Base-by-base conservation (phyloP, 1,284 basidiomycete species). In the Hymenochaete sp. region DNA sequence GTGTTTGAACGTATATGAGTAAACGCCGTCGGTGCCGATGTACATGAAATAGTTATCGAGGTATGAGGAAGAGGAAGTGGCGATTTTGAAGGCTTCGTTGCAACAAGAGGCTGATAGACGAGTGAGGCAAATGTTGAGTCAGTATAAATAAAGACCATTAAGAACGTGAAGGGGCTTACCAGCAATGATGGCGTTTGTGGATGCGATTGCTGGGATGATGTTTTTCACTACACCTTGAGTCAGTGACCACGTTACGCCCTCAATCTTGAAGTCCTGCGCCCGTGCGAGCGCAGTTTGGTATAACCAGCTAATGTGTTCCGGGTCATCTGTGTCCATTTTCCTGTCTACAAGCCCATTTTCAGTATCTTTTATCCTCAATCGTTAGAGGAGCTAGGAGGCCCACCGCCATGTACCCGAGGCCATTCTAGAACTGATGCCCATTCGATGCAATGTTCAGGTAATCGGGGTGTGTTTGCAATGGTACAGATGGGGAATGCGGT, bases 391-490 rank as follows among this genome's bases (percentile, higher is more conserved):
- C 22, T 11, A 42, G 21, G 27, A 16, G n/a, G 52, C 68, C 47
- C 46, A 91, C 92, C 89, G 62, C 85, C 87, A 56, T 88, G 83
- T 1, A 92, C 79, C 27, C 81, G 79, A 3, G 95, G 95, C 96
- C 96, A 99, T 64, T 99, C 93, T 27, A 99, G 71, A n/a, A 98
- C 93, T 38, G 89, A 93, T 0, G 96, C 96, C 95, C 96, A 99
- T 65, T 98, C 96, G 59, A 99, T 98, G 60, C 96, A 98, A 61
- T 99, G 96, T 62, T 99, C 96, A 2, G 96, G 96, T 25, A 98
- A 71, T 47, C 96, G 85, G 13, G 96, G 96, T 0, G 96, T 99
- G 59, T 98, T 98, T 47, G 96, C 96, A 53, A 99, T 98, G 1
- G 96, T 99, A 62, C 96, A 99, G 53, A 99, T 98, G 0, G 96